A percentile compares a stretch with the other conserved stretches of the same genome.
Evolutionary conservation across 2,329 filamentous ascomycete species (phyloP).

Genomic region (Neurospora crassa): DNA sequence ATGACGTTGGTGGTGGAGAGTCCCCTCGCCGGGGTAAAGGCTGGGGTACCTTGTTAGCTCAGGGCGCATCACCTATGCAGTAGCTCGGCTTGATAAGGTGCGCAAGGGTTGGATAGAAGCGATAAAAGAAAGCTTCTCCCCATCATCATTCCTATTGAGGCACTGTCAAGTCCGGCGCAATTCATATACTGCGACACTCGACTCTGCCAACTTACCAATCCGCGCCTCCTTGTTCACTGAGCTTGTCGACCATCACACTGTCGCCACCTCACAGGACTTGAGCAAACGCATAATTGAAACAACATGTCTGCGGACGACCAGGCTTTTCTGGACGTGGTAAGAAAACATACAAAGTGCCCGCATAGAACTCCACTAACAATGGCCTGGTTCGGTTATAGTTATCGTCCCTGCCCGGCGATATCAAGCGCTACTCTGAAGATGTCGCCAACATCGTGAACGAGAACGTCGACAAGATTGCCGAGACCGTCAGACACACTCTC

Average conservation of each 20-base stretch:
- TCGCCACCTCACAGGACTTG: not conserved
- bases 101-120: not conserved
- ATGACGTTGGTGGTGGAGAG: not conserved
- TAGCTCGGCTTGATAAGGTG: not conserved
- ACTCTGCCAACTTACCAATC: not conserved
- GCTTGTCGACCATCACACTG: not conserved
- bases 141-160: not conserved
- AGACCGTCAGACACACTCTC: slow-evolving; percentile 58
- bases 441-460: slow-evolving; percentile 73
- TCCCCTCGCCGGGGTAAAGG: not conserved
- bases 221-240: not conserved
- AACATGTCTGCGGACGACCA: slow-evolving; percentile 71
- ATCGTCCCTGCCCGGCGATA: slow-evolving; percentile 47
- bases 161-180: not conserved
- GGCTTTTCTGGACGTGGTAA: slow-evolving; percentile 67
- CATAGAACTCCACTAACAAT: not conserved
- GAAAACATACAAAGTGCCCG: slow-evolving; percentile 20
- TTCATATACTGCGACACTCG: not conserved
- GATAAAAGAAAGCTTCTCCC: not conserved
- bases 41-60: not conserved
- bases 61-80: not conserved
- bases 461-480: slow-evolving; percentile 68
- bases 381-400: slow-evolving; percentile 28
- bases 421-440: slow-evolving; percentile 60
- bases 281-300: not conserved